Conservation (phyloP, 768 basidiomycete genomes). For the Mycena leptocephala region DNA sequence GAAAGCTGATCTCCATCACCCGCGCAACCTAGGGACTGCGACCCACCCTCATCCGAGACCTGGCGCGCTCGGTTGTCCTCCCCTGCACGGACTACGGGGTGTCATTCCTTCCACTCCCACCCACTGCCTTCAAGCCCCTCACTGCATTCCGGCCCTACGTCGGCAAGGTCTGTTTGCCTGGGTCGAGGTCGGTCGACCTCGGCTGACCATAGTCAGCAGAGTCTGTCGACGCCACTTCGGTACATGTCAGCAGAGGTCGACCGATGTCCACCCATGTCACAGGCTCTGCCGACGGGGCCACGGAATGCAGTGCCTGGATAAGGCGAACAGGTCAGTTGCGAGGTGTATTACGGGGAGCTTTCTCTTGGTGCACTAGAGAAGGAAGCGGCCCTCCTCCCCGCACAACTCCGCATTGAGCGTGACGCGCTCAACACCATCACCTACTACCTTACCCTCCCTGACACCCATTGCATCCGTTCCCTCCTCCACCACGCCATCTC, state of each 20-base stretch:
- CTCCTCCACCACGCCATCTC: not conserved
- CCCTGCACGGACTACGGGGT: not conserved
- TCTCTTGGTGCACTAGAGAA: not conserved
- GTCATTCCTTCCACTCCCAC: not conserved
- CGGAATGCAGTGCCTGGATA: no score
- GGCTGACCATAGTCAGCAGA: no score
- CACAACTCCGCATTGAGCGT: not conserved
- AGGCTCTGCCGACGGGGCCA: no score
- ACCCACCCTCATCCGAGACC: not conserved
- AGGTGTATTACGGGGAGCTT: not conserved
- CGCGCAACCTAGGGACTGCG: not conserved
- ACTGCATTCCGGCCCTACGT: no score
- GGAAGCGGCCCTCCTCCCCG: not conserved
- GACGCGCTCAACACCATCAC: not conserved
- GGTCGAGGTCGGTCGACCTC: no score
- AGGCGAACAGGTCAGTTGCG: not conserved
- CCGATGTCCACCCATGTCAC: no score
- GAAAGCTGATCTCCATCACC: not conserved
- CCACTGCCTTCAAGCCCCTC: not conserved
- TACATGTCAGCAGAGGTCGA: no score
- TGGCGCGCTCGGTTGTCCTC: no score
- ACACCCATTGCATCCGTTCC: not conserved
- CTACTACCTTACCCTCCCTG: not conserved
- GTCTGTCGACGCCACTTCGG: no score
- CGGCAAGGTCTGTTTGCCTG: no score